These are phyloP conservation scores for Beauveria asiatica DNA, from an alignment of 2,329 filamentous ascomycete species.

Conservation along the genomic window DNA sequence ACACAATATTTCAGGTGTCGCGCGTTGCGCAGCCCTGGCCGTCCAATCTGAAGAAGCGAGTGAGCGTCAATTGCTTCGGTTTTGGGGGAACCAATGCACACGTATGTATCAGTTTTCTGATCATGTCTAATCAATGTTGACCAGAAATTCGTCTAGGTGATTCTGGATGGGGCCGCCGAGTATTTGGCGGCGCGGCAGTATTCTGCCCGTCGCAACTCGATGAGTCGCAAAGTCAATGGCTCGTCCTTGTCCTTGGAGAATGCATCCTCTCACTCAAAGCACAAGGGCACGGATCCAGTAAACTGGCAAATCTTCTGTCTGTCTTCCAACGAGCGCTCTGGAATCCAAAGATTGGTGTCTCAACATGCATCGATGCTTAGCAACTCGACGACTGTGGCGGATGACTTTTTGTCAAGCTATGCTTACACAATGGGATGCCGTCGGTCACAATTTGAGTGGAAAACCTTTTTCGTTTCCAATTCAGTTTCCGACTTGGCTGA, in stretches of 20 bases:
- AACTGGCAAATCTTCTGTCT: slow-evolving; percentile 32
- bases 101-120: slow-evolving; percentile 19
- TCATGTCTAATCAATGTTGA: not conserved
- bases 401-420: slow-evolving; percentile 28
- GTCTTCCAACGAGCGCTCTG: slow-evolving; percentile 35
- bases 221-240: not conserved
- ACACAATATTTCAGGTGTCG: slow-evolving; percentile 25
- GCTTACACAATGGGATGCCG: slow-evolving; percentile 39
- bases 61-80: slow-evolving; percentile 49
- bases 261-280: slow-evolving; percentile 1
- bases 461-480: slow-evolving; percentile 27
- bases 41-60: slow-evolving; percentile 33
- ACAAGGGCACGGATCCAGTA: not conserved
- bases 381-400: slow-evolving; percentile 7
- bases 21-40: slow-evolving; percentile 35
- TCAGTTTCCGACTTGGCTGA: slow-evolving; percentile 24
- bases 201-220: not conserved
- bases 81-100: slow-evolving; percentile 51
- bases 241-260: not conserved
- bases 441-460: slow-evolving; percentile 37
- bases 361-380: slow-evolving; percentile 27
- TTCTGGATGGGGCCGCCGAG: slow-evolving; percentile 38
- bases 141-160: slow-evolving; percentile 17
- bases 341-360: slow-evolving; percentile 27
- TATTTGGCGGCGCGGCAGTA: slow-evolving; percentile 22